Evolutionary conservation across 352 stramenopile species (phyloP).

Genomic region (Pythium periplocum): DNA sequence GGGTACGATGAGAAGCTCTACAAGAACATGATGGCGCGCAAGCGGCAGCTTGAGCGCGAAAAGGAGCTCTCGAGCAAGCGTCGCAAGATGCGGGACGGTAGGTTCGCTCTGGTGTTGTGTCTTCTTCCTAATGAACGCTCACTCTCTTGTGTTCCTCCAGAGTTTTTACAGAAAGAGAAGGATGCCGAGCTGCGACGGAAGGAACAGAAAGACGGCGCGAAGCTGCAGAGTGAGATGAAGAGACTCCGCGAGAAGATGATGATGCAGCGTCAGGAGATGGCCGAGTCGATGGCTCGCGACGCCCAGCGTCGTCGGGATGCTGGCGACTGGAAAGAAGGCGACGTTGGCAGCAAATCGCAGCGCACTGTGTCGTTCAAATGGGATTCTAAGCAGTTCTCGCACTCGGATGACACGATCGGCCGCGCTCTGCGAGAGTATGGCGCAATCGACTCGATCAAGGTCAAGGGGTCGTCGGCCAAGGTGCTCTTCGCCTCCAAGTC

Average conservation of each 20-base stretch:
- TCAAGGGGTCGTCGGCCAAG: conserved; percentile 66
- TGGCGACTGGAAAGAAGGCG: conserved; percentile 11
- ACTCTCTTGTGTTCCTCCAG: conserved; percentile 20
- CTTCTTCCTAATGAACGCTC: background rate
- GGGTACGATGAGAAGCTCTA: conserved; percentile 79
- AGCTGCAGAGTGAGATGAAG: conserved; percentile 36
- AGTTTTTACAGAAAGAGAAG: conserved; percentile 60
- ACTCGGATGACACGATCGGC: conserved; percentile 74
- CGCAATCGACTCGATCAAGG: conserved; percentile 58
- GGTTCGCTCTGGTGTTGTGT: background rate
- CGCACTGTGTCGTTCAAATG: conserved; percentile 79
- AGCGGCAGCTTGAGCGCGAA: conserved; percentile 63
- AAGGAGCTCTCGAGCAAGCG: conserved; percentile 50
- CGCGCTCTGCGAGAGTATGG: conserved; percentile 50
- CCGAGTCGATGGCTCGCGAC: conserved; percentile 41
- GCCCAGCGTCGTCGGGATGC: conserved; percentile 30
- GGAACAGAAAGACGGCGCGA: conserved; percentile 11
- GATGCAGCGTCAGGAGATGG: conserved; percentile 49
- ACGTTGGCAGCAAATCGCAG: conserved; percentile 38
- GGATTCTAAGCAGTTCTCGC: conserved; percentile 57
- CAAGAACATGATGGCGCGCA: conserved; percentile 51
- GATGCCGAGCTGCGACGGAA: conserved; percentile 34
- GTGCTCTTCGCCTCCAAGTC: conserved; percentile 44
- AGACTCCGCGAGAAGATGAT: conserved; percentile 47
- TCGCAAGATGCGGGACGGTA: conserved; percentile 48